Percentiles rank a stretch among this genome's conserved stretches.
These are phyloP conservation scores for Coemansia sp. DNA, from an alignment of 192 early-diverging fungal genomes.

Conservation along the genomic window DNA sequence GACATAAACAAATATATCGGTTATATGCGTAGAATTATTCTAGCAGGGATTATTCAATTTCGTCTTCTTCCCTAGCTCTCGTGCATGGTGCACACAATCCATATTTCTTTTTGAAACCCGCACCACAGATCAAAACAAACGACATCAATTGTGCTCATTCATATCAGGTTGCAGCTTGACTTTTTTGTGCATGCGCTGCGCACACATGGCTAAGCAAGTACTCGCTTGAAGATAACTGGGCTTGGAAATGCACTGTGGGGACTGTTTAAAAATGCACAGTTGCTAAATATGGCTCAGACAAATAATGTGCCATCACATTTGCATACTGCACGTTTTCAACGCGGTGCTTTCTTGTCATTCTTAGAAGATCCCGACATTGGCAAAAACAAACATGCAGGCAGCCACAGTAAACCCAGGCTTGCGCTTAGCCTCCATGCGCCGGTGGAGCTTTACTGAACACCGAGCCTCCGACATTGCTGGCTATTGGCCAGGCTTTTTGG, in stretches of 20 bases:
- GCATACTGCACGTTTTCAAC: background rate
- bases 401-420: background rate
- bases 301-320: background rate
- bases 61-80: background rate
- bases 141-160: background rate
- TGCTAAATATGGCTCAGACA: background rate
- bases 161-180: background rate
- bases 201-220: background rate
- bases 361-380: background rate
- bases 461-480: background rate
- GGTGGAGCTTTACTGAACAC: background rate
- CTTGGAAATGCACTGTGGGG: background rate
- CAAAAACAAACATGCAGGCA: background rate
- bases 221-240: background rate
- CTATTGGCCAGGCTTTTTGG: background rate
- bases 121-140: constrained; percentile 5
- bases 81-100: background rate
- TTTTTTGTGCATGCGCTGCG: constrained; percentile 4
- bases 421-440: background rate
- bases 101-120: background rate
- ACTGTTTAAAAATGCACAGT: background rate
- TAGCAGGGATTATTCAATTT: background rate
- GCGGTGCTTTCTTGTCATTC: background rate
- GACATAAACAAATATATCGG: background rate
- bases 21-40: constrained; percentile 1